Evolutionary conservation across 2,329 filamentous ascomycete genomes (phyloP).

Genomic region (Microdochium bolleyi): DNA sequence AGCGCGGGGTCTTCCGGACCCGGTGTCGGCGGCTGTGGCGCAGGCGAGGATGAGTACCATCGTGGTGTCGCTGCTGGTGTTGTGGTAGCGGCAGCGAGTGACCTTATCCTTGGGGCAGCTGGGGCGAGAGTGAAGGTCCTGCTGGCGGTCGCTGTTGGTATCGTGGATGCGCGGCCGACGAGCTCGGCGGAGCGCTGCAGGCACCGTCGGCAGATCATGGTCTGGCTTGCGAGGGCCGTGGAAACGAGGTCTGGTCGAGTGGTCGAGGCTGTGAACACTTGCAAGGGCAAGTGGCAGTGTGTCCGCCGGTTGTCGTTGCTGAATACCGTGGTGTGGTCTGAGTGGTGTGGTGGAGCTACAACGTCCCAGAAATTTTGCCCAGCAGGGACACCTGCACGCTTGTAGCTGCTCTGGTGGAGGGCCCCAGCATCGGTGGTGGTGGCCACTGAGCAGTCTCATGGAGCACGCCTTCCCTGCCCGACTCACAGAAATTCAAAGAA

Average conservation of each 20-base stretch:
- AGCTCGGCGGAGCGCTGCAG: slow-evolving; percentile 31
- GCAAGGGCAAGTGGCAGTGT: neutral
- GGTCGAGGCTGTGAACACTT: neutral
- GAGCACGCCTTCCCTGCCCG: too few species aligned
- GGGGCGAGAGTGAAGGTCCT: slow-evolving; percentile 2
- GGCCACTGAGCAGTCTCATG: too few species aligned
- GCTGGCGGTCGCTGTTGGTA: neutral
- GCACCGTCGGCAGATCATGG: slow-evolving; percentile 39
- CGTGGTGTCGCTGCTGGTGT: slow-evolving; percentile 19
- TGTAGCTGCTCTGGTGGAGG: neutral
- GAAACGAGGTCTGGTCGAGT: neutral
- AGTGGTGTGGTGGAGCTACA: neutral
- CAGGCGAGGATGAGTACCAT: slow-evolving; percentile 14
- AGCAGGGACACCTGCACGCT: neutral
- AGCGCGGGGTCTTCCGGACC: slow-evolving; percentile 9
- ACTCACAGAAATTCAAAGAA: too few species aligned
- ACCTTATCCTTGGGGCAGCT: slow-evolving; percentile 2
- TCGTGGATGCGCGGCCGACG: slow-evolving; percentile 15
- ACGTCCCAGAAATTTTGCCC: neutral
- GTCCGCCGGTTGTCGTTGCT: neutral
- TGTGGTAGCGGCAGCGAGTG: slow-evolving; percentile 4
- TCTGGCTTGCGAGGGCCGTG: slow-evolving; percentile 2
- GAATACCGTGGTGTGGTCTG: neutral
- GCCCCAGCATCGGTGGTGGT: neutral
- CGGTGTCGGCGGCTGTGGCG: slow-evolving; percentile 12